phyloP scores from a whole-genome alignment of 1,139 yeast species.

The Magnusiomyces suaveolens region DNA sequence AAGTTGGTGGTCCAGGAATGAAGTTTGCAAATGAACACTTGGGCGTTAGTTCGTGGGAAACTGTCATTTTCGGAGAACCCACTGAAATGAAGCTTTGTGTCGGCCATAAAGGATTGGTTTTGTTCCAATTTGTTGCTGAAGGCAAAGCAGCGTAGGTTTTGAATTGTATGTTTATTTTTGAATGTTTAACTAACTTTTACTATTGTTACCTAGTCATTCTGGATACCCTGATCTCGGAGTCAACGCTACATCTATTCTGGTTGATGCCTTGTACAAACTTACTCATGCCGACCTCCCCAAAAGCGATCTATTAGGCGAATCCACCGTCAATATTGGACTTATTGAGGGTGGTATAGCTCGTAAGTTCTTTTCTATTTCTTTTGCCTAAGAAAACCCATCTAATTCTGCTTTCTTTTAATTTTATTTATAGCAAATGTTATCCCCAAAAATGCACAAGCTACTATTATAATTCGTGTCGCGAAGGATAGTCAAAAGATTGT shows the following conservation, averaged over 20 bases:
- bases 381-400: neutral
- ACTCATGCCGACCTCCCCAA: constrained; percentile 37
- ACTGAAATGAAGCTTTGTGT: constrained; percentile 59
- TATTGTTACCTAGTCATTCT: constrained; percentile 37
- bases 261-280: constrained; percentile 42
- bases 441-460: constrained; percentile 49
- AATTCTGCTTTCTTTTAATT: neutral
- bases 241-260: constrained; percentile 49
- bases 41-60: constrained; percentile 43
- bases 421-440: constrained; percentile 42
- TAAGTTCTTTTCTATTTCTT: constrained; percentile 11
- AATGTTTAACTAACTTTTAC: neutral
- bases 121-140: constrained; percentile 36
- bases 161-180: neutral
- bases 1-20: constrained; percentile 58
- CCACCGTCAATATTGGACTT: constrained; percentile 53
- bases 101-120: constrained; percentile 56
- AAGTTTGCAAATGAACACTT: constrained; percentile 34
- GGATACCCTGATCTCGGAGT: constrained; percentile 65
- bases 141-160: constrained; percentile 44
- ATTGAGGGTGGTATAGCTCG: constrained; percentile 51
- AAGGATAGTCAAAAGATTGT: constrained; percentile 35
- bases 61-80: constrained; percentile 66
- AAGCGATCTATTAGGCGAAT: constrained; percentile 47
- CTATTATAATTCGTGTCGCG: constrained; percentile 47